Evolutionary conservation across 2,329 filamentous ascomycete genomes (phyloP).

Genomic region (Colletotrichum sp.): DNA sequence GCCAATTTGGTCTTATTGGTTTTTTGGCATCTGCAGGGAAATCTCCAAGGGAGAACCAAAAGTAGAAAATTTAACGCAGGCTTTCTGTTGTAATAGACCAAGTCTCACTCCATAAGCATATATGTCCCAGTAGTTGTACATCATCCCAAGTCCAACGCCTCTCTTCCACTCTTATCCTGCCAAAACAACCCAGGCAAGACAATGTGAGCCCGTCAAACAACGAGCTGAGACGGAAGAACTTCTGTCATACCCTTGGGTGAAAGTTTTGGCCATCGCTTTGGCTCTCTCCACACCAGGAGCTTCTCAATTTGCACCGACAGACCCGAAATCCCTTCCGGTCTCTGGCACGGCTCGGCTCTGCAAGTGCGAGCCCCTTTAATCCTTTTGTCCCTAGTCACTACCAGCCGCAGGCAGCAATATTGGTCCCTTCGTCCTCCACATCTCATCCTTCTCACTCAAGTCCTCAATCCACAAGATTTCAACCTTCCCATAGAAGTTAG

Average conservation of each 20-base stretch:
- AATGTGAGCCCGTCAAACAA: background rate
- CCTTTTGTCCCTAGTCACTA: rapidly evolving
- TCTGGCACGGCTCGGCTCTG: background rate
- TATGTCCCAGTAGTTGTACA: too few relatives aligned
- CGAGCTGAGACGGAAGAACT: background rate
- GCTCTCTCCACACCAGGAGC: too few relatives aligned
- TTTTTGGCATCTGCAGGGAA: too few relatives aligned
- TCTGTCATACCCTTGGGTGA: too few relatives aligned
- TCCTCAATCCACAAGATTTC: background rate
- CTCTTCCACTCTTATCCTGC: background rate
- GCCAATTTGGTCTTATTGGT: background rate
- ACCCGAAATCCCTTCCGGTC: too few relatives aligned
- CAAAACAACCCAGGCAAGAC: background rate
- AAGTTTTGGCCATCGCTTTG: too few relatives aligned
- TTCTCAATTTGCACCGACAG: too few relatives aligned
- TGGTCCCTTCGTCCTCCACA: too few relatives aligned
- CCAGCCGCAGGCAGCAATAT: background rate
- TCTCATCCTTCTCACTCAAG: background rate
- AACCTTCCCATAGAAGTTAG: background rate
- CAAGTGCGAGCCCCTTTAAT: background rate
- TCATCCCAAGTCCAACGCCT: background rate
- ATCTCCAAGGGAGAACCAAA: too few relatives aligned
- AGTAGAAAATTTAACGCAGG: too few relatives aligned
- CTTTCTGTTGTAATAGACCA: too few relatives aligned
- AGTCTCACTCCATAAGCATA: too few relatives aligned